phyloP scores from a whole-genome alignment of 2,329 filamentous ascomycete species.

The Ophiocordyceps sinensis region DNA sequence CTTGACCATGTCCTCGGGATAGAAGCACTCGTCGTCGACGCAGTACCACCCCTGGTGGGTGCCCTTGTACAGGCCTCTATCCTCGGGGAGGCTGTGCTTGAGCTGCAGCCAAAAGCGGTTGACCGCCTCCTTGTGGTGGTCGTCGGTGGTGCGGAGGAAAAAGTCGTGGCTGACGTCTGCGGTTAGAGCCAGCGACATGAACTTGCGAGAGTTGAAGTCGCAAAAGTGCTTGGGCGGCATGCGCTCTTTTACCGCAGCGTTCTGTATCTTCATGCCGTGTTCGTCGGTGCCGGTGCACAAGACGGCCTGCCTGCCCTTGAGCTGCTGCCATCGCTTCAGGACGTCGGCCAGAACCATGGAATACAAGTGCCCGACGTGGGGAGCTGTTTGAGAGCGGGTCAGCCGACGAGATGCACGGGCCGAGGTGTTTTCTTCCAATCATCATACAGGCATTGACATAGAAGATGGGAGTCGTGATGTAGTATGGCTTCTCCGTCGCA shows the following conservation, averaged over 20 bases:
- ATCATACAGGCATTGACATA: constrained; percentile 83
- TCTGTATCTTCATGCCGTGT: constrained; percentile 95
- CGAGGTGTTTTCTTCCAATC: not conserved
- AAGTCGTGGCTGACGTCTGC: constrained; percentile 63
- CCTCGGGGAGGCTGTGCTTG: constrained; percentile 34
- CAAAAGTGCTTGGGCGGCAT: constrained; percentile 73
- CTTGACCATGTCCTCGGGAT: constrained; percentile 63
- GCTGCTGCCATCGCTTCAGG: constrained; percentile 76
- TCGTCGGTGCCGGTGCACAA: constrained; percentile 91
- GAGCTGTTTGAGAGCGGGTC: constrained; percentile 36
- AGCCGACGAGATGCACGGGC: not conserved
- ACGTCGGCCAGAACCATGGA: constrained; percentile 85
- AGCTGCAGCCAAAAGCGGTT: constrained; percentile 80
- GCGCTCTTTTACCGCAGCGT: constrained; percentile 58
- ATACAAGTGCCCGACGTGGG: constrained; percentile 90
- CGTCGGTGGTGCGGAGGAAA: constrained; percentile 87
- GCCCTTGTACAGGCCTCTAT: constrained; percentile 66
- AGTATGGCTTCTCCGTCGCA: constrained; percentile 58
- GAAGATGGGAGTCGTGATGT: constrained; percentile 94
- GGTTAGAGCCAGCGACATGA: constrained; percentile 56
- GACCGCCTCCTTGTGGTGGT: constrained; percentile 69
- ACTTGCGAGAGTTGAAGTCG: constrained; percentile 68
- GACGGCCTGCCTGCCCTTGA: constrained; percentile 57
- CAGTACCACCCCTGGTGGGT: constrained; percentile 95
- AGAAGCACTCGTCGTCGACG: constrained; percentile 93